Evolutionary conservation across 768 basidiomycete genomes (phyloP).

Genomic region (Auriscalpium vulgare): DNA sequence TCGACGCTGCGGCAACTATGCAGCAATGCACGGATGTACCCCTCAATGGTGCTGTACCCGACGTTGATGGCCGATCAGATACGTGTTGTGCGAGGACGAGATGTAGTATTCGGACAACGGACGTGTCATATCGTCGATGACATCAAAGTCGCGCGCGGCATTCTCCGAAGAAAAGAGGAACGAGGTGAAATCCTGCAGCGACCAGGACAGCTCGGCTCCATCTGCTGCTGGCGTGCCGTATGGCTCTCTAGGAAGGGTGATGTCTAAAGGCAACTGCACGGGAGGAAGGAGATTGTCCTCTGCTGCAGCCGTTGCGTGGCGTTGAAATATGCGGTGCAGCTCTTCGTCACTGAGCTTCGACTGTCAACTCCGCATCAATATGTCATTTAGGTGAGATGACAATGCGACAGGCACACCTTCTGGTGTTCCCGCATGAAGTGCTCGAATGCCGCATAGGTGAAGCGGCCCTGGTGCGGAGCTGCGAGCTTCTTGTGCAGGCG

Average conservation of each 20-base stretch:
- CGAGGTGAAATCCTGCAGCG: conserved; percentile 59
- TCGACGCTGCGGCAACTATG: conserved; percentile 93
- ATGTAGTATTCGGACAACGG: conserved; percentile 86
- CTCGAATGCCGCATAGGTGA: conserved; percentile 35
- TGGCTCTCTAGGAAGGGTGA: conserved; percentile 10
- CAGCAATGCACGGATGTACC: conserved; percentile 86
- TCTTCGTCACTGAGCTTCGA: conserved; percentile 23
- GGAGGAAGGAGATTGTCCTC: conserved; percentile 6
- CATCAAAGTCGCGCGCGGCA: conserved; percentile 41
- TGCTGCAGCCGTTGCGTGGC: conserved; percentile 23
- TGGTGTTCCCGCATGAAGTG: conserved; percentile 46
- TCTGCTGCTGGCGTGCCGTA: conserved; percentile 14
- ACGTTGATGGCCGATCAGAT: conserved; percentile 82
- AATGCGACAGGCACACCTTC: conserved; percentile 34
- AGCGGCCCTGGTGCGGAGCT: conserved; percentile 23
- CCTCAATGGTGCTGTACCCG: conserved; percentile 84
- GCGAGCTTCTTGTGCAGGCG: conserved; percentile 44
- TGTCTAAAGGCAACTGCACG: conserved; percentile 21
- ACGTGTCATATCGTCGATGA: conserved; percentile 81
- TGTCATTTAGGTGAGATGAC: conserved; percentile 18
- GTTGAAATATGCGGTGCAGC: conserved; percentile 30
- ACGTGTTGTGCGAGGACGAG: conserved; percentile 89
- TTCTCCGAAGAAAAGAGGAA: conserved; percentile 84
- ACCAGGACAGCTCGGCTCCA: conserved; percentile 25
- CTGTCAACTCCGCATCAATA: conserved; percentile 12